Evolutionary conservation across 2,329 filamentous ascomycete genomes (phyloP).

Genomic region (Plectosphaerella cucumerina): DNA sequence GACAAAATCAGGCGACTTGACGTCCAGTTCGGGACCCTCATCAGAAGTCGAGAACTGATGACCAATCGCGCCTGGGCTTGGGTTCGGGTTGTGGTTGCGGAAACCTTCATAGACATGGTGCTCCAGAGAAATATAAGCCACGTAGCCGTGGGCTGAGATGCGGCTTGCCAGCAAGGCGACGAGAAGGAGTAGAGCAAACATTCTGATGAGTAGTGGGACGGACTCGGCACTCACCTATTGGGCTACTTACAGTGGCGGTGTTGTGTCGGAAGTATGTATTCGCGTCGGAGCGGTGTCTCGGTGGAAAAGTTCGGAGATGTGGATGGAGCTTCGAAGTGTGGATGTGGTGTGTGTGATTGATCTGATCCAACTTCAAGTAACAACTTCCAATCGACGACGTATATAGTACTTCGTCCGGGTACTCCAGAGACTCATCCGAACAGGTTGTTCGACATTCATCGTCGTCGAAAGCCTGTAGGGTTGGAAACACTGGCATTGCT

Average conservation of each 20-base stretch:
- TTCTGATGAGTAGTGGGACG: constrained; percentile 6
- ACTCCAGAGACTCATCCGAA: no score
- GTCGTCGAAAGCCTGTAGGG: no score
- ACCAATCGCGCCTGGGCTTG: neutral
- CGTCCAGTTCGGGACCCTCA: constrained; percentile 41
- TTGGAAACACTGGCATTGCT: no score
- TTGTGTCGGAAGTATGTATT: no score
- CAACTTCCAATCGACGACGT: no score
- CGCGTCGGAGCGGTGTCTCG: no score
- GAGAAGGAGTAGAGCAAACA: neutral
- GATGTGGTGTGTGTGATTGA: no score
- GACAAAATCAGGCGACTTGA: constrained; percentile 32
- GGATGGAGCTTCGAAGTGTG: no score
- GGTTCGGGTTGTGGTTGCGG: neutral
- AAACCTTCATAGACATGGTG: neutral
- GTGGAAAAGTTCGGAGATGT: no score
- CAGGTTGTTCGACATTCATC: no score
- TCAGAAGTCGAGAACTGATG: constrained; percentile 18
- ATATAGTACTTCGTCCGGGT: no score
- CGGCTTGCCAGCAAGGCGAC: neutral
- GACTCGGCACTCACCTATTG: constrained; percentile 6
- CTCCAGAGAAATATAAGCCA: neutral
- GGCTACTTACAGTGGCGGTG: constrained; percentile 6
- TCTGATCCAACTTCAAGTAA: no score
- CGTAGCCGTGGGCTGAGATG: constrained; percentile 1